Evolutionary conservation across 169 alveolate species (phyloP).

Genomic region (Blepharisma undulans): DNA sequence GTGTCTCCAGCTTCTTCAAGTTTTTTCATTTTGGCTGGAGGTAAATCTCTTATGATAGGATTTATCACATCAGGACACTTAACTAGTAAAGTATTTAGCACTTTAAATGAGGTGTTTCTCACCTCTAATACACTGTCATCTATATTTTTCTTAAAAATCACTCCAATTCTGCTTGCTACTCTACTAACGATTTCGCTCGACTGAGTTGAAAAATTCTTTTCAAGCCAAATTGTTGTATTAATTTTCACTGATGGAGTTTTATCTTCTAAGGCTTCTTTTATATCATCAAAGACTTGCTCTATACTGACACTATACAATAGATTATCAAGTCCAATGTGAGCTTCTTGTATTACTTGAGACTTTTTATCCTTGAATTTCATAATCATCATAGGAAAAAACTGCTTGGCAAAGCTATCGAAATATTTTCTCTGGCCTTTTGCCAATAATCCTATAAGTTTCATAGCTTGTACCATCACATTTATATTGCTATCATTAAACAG

Average conservation of each 20-base stretch:
- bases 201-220: not conserved
- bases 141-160: not conserved
- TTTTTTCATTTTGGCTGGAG: constrained; percentile 9
- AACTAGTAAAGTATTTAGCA: not conserved
- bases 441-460: constrained; percentile 15
- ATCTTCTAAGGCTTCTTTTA: constrained; percentile 21
- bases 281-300: not conserved
- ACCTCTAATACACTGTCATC: constrained; percentile 32
- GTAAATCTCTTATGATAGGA: constrained; percentile 4
- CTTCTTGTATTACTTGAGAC: not conserved
- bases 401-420: not conserved
- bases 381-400: not conserved
- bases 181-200: not conserved
- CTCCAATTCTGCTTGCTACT: not conserved
- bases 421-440: constrained; percentile 14
- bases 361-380: constrained; percentile 30
- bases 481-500: constrained; percentile 53
- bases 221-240: not conserved
- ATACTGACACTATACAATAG: not conserved
- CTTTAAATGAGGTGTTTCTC: constrained; percentile 9
- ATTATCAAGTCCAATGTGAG: not conserved
- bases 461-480: constrained; percentile 35
- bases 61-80: constrained; percentile 4
- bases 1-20: not conserved
- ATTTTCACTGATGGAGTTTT: constrained; percentile 21